Evolutionary conservation across 1,284 basidiomycete species (phyloP).

Genomic region (Papiliotrema terrestris): DNA sequence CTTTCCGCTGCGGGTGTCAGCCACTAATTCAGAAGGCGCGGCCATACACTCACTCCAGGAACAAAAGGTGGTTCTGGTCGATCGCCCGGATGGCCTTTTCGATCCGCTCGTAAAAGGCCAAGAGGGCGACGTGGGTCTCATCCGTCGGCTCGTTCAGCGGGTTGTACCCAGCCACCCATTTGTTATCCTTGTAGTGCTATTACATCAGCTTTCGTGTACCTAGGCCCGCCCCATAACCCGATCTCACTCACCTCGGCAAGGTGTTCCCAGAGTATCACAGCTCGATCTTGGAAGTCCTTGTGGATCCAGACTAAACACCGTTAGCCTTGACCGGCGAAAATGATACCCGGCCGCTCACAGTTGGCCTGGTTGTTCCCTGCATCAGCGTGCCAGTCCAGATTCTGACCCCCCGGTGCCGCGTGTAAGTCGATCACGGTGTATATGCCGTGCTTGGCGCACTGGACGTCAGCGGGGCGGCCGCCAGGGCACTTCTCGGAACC

Average conservation of each 20-base stretch:
- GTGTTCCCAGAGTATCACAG: conserved; percentile 65
- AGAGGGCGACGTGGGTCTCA: conserved; percentile 49
- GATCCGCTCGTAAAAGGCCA: conserved; percentile 62
- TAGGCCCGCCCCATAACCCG: no score
- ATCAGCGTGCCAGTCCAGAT: conserved; percentile 47
- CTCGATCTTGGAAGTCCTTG: conserved; percentile 70
- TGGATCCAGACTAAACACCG: conserved; percentile 61
- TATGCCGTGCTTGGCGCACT: conserved; percentile 44
- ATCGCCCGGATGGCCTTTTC: conserved; percentile 62
- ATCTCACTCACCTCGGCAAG: conserved; percentile 51
- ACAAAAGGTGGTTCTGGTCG: conserved; percentile 61
- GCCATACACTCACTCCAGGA: conserved; percentile 28
- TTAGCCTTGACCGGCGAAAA: background rate
- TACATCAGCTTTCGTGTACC: background rate
- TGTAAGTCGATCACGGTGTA: conserved; percentile 49
- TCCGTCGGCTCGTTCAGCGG: conserved; percentile 73
- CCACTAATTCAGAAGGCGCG: background rate
- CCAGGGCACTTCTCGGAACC: conserved; percentile 1
- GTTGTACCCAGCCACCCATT: conserved; percentile 65
- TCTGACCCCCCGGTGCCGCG: conserved; percentile 42
- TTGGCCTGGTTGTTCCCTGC: conserved; percentile 35
- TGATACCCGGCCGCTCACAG: conserved; percentile 20
- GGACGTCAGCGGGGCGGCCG: background rate
- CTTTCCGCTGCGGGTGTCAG: conserved; percentile 2
- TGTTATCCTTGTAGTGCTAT: conserved; percentile 61